Conservation (phyloP, 345 rosid genomes). For the Linum tenue region DNA sequence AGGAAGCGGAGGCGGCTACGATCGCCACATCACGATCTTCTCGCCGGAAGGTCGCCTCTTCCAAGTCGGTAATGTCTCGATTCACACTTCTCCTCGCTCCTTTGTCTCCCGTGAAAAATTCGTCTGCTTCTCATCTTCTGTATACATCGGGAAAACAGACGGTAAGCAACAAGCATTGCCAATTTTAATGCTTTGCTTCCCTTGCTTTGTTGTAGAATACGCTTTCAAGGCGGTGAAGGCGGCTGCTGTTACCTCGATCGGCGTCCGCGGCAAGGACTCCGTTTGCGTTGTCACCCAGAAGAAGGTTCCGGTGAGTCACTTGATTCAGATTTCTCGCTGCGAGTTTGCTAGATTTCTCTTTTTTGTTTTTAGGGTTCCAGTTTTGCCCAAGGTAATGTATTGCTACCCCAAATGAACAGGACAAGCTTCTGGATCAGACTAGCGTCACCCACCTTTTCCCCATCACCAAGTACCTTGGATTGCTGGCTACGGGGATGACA, state of each 20-base stretch:
- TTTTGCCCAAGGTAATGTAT: not conserved
- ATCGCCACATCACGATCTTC: slow-evolving; percentile 83
- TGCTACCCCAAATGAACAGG: slow-evolving; percentile 34
- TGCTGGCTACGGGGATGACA: slow-evolving; percentile 94
- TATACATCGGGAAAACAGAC: not conserved
- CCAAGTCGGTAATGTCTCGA: slow-evolving; percentile 50
- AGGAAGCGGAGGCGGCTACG: slow-evolving; percentile 84
- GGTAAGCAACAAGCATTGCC: not conserved
- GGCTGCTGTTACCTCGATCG: too few relatives aligned
- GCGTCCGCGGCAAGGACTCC: too few relatives aligned
- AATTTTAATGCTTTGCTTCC: too few relatives aligned
- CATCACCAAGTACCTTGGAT: slow-evolving; percentile 79
- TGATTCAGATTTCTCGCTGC: not conserved
- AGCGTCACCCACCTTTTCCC: slow-evolving; percentile 92
- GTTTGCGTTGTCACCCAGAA: slow-evolving; percentile 62
- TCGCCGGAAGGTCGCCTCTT: slow-evolving; percentile 89
- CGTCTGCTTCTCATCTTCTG: not conserved
- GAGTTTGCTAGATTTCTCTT: not conserved
- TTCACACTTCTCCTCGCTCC: not conserved
- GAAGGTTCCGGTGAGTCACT: slow-evolving; percentile 82
- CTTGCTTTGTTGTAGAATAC: not conserved
- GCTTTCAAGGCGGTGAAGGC: slow-evolving; percentile 20
- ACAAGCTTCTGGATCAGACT: slow-evolving; percentile 96
- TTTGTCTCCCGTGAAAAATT: not conserved
- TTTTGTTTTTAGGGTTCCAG: slow-evolving; percentile 9